Evolutionary conservation across 1,284 basidiomycete species (phyloP), one percentile per base, ranked within the genome.

Genomic region (Melampsora americana): DNA sequence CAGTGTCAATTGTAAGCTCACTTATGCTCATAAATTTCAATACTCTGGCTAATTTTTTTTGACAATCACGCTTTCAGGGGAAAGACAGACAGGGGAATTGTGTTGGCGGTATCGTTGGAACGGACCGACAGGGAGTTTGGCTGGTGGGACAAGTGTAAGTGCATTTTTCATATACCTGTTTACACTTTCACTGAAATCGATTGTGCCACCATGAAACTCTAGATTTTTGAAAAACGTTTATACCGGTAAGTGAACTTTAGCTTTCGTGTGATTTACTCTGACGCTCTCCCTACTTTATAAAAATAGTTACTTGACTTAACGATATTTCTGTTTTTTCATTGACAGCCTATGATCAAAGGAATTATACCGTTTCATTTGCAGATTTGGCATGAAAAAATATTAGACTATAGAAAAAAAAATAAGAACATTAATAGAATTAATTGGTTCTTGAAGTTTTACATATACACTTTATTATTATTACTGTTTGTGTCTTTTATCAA

Each of bases 141-240:
- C 60, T 71, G 3, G 69, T 71, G 44, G 69, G 69, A 44, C 69
- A 71, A 71, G 69, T 71, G 69, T 71, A 44, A 46, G 69, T 71
- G 5, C 7, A 71, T n/a, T 32, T 44, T 14, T 3, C 32, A 28
- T 30, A 12, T 9, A 26, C 23, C 3, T 1, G 48, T 44, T 62
- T 48, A 7, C 46, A 14, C 35, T 18, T 60, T 12, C 12, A 64
- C 11, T 42, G 11, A 42, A 42, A 42, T 35, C 9, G 6, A 42
- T 46, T 71, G 23, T 46, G 18, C 7, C 44, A 0, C n/a, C 26
- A 26, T 20, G 14, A 61, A 46, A 26, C 2, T 64, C 2, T 23
- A 71, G 69, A 48, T 71, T 71, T 23, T 44, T 71, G 26, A 71
- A 71, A 28, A 71, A 71, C 46, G 69, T 71, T 50, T 71, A 71